phyloP scores from a whole-genome alignment of 768 basidiomycete species.

The Mycena maculata region DNA sequence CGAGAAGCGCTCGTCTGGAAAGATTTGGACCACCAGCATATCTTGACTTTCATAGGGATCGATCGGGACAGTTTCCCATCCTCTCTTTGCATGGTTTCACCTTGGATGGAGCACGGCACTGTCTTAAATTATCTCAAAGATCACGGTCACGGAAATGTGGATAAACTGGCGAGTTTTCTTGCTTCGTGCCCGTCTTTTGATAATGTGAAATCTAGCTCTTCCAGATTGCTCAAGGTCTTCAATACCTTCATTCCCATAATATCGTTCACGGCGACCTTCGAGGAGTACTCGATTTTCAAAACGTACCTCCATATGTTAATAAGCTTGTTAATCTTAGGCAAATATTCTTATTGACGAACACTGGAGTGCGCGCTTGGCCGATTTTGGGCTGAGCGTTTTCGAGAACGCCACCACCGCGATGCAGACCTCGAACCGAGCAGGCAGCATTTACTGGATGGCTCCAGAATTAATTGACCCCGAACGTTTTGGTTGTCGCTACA shows the following conservation, averaged over 20 bases:
- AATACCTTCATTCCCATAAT: constrained; percentile 33
- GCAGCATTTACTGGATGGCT: constrained; percentile 45
- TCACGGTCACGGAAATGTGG: constrained; percentile 44
- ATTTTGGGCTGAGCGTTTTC: constrained; percentile 45
- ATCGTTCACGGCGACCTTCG: constrained; percentile 39
- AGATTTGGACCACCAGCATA: constrained; percentile 39
- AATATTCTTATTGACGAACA: constrained; percentile 42
- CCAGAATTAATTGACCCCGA: constrained; percentile 41
- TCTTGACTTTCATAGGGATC: constrained; percentile 53
- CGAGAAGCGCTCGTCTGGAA: constrained; percentile 45
- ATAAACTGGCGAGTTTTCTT: constrained; percentile 34
- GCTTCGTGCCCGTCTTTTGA: too few species aligned
- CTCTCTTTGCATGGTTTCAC: constrained; percentile 46
- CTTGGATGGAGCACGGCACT: constrained; percentile 50
- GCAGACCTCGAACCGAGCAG: constrained; percentile 29
- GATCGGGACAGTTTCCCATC: constrained; percentile 37
- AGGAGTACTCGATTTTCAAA: too few species aligned
- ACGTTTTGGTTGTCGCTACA: constrained; percentile 29
- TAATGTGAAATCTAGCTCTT: constrained; percentile 20
- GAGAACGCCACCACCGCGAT: constrained; percentile 36
- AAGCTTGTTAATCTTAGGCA: constrained; percentile 8
- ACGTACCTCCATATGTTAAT: background rate
- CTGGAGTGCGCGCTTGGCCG: constrained; percentile 39
- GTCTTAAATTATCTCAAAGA: constrained; percentile 29
- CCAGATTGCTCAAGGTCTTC: constrained; percentile 34